Conservation (phyloP, 2,329 filamentous ascomycete species). For the Aspergillus persii region DNA sequence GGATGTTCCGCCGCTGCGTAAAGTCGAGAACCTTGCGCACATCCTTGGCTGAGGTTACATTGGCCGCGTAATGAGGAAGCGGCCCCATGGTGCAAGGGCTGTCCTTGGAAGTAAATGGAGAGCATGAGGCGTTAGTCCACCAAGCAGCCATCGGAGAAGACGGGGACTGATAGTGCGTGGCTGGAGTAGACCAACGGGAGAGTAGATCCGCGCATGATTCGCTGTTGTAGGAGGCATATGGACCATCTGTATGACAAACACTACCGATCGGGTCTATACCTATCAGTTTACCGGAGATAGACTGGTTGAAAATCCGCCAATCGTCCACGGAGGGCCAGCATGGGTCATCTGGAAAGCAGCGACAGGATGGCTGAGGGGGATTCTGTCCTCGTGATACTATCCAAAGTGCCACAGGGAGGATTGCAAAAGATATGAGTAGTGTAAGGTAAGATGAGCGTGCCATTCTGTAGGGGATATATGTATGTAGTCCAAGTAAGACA, state of each 20-base stretch:
- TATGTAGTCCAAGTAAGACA: no score
- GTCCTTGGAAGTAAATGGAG: slow-evolving; percentile 32
- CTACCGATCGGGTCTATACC: slow-evolving; percentile 50
- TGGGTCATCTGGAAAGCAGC: slow-evolving; percentile 48
- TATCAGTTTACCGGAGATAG: slow-evolving; percentile 49
- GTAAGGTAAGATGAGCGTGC: slow-evolving; percentile 7
- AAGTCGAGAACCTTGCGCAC: neutral
- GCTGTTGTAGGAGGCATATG: slow-evolving; percentile 37
- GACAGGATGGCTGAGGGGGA: neutral
- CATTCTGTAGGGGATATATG: neutral
- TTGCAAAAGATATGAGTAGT: neutral
- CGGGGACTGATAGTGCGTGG: slow-evolving; percentile 10
- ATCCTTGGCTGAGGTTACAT: neutral
- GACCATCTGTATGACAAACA: slow-evolving; percentile 46
- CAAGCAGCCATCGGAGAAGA: slow-evolving; percentile 34
- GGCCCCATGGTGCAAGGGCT: neutral
- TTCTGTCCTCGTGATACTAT: neutral
- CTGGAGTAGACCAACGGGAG: slow-evolving; percentile 41
- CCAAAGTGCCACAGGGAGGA: neutral
- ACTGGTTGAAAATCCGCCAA: slow-evolving; percentile 51
- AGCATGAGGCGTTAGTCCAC: slow-evolving; percentile 35
- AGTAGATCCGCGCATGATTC: slow-evolving; percentile 40
- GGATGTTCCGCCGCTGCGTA: neutral
- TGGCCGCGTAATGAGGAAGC: neutral
- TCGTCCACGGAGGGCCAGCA: slow-evolving; percentile 48